Conservation (phyloP, 2,329 filamentous ascomycete species). For the Exophiala oligosperma region DNA sequence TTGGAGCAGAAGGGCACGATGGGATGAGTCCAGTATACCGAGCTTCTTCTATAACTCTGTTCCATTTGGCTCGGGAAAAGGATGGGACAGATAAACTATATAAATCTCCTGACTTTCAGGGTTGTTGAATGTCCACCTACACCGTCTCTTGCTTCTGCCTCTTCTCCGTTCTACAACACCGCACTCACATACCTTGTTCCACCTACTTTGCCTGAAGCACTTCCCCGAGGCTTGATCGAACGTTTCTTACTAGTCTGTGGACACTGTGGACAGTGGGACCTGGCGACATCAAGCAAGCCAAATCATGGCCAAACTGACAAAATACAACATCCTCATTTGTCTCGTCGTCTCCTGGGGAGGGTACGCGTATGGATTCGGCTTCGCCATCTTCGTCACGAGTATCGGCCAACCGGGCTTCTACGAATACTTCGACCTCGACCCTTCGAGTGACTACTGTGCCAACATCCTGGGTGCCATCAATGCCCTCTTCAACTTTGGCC, state of each 20-base stretch:
- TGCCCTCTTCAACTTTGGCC: slow-evolving; percentile 45
- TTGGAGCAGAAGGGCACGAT: too few species aligned
- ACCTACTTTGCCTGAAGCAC: not conserved
- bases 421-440: slow-evolving; percentile 45
- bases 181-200: not conserved
- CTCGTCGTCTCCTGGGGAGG: not conserved
- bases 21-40: too few species aligned
- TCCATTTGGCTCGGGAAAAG: too few species aligned
- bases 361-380: slow-evolving; percentile 48
- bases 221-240: not conserved
- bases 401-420: slow-evolving; percentile 56
- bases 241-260: too few species aligned
- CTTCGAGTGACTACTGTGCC: slow-evolving; percentile 32
- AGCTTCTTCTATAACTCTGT: too few species aligned
- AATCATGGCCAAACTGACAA: slow-evolving; percentile 1
- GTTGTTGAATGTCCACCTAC: too few species aligned
- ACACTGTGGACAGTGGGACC: too few species aligned
- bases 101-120: too few species aligned
- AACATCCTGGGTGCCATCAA: slow-evolving; percentile 47
- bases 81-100: too few species aligned
- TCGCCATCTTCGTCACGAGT: slow-evolving; percentile 52
- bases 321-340: slow-evolving; percentile 2
- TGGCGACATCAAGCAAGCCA: not conserved
- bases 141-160: too few species aligned
- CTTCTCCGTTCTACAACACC: not conserved